Evolutionary conservation across 2,329 filamentous ascomycete genomes (phyloP), one percentile per base, ranked within the genome.

Genomic region (Tympanopsis confertula): DNA sequence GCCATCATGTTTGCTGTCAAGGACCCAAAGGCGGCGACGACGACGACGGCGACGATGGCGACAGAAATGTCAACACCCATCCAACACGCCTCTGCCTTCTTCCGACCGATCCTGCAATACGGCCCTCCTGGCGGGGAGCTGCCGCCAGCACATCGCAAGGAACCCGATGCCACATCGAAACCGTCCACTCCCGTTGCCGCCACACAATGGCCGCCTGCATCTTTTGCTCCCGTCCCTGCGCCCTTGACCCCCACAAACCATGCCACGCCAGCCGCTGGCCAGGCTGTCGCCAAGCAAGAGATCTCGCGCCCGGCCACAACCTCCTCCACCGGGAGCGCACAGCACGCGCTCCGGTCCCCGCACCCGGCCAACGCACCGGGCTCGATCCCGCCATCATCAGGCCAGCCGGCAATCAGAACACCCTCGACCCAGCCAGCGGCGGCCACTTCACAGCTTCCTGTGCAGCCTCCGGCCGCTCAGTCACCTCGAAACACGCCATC

Each of bases 1-100:
- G 83, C 82, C 13, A 80, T 73, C 35, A 74, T 87, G 64, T 87
- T 71, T 51, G 71, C 73, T 15, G 76, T 86, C 41, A 82, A 83
- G 50, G 78, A 82, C 38, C 20, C 44, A 44, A 32, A 49, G 50
- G 42, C 22, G 22, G 22, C 22, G 7, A 10, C 42, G 37, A 37
- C 38, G 19, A 13, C 29, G 14, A 35, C 22, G 7, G 7, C 22
- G 22, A 26, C 22, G 7, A 10, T 26, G 22, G 22, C 22, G 22
- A 26, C 22, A n/a, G 7, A 7, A n/a, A 26, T n/a, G 7, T 26
- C 22, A n/a, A 26, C 7, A 7, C 7, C 7, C 22, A 7, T 26
- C 7, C 22, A 26, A n/a, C 22, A 26, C n/a, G 22, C 22, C 7
- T 7, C 22, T n/a, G 22, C 44, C 17, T 46, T 51, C 5, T 57